Base-by-base conservation (phyloP, 163 green algal genomes). In the Trebouxiophyceae sp. region DNA sequence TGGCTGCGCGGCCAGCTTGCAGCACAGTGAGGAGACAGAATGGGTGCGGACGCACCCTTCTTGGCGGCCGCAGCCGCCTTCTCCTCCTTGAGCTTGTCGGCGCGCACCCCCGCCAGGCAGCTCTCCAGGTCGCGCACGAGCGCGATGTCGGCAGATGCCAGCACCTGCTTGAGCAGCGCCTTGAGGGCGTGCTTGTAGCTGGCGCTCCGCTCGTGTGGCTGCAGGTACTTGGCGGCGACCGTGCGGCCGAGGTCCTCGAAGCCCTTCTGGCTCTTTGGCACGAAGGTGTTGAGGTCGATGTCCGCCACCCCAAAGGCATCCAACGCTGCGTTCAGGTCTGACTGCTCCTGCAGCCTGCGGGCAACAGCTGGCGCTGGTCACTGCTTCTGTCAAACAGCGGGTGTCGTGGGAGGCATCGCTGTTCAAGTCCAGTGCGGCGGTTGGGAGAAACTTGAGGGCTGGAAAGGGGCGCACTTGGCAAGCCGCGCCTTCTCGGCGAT, bases 111-210 rank as follows among this genome's bases (percentile, higher is more conserved):
- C 54, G 81, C 81, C 47, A 88, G 56, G 0, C 32, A 67, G 0
- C 80, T 84, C 70, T 95, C 88, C 30, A 95, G 61, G 62, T 95
- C 87, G 68, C 95, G 93, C n/a, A 79, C 72, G 46, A 93, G 81
- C 33, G 81, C 68, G 8, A 72, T 1, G 12, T 60, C 33, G n/a
- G 78, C 30, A 6, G 71, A 66, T 28, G 59, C 66, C 27, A 83
- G 66, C 3, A 77, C 73, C 3, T 50, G 33, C 62, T 82, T 78
- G 2, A 88, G 29, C 31, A 94, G 62, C 0, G 76, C 66, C 70
- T 95, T 95, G 5, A 95, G 24, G 3, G 83, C 69, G 1, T 65
- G 70, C 76, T 90, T 91, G 79, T 88, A 95, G 64, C 87, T 73
- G 29, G 81, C 81, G 68, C 68, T 79, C 26, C 73, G 66, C 16